Evolutionary conservation across 2,329 filamentous ascomycete genomes (phyloP).

Genomic region (Aureobasidium uvarum): DNA sequence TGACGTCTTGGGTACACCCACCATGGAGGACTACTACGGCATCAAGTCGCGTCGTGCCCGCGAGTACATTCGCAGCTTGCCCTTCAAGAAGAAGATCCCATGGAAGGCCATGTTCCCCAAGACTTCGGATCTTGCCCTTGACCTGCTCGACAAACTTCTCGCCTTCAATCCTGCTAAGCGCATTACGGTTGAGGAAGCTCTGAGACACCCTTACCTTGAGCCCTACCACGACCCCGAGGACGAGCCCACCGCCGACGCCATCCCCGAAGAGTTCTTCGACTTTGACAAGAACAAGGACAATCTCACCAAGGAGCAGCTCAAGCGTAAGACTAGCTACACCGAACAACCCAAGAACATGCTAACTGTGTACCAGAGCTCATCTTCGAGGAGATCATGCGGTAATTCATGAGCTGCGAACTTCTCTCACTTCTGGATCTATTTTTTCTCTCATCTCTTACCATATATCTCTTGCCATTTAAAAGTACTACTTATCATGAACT

Average conservation of each 20-base stretch:
- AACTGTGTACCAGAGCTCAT: conserved; percentile 62
- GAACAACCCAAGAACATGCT: background rate
- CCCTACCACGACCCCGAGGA: conserved; percentile 99
- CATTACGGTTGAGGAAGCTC: conserved; percentile 94
- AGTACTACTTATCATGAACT: conserved; percentile 21
- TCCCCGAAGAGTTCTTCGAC: conserved; percentile 98
- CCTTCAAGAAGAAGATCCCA: conserved; percentile 69
- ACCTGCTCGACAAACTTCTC: conserved; percentile 90
- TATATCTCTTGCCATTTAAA: conserved; percentile 27
- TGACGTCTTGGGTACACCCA: conserved; percentile 94
- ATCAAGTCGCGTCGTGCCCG: conserved; percentile 97
- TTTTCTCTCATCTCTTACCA: conserved; percentile 20
- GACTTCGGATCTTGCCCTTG: conserved; percentile 94
- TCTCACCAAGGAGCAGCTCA: conserved; percentile 96
- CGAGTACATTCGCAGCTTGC: conserved; percentile 90
- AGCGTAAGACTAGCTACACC: conserved; percentile 57
- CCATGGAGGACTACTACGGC: conserved; percentile 99
- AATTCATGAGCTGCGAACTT: conserved; percentile 14
- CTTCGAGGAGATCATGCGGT: conserved; percentile 93
- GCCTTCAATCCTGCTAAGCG: conserved; percentile 99
- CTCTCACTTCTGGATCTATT: conserved; percentile 8
- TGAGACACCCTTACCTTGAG: conserved; percentile 97
- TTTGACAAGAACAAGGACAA: conserved; percentile 99
- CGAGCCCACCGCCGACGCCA: conserved; percentile 92
- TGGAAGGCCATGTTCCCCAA: conserved; percentile 97